Conservation (phyloP, 768 basidiomycete species). For the Termitomyces sp. region DNA sequence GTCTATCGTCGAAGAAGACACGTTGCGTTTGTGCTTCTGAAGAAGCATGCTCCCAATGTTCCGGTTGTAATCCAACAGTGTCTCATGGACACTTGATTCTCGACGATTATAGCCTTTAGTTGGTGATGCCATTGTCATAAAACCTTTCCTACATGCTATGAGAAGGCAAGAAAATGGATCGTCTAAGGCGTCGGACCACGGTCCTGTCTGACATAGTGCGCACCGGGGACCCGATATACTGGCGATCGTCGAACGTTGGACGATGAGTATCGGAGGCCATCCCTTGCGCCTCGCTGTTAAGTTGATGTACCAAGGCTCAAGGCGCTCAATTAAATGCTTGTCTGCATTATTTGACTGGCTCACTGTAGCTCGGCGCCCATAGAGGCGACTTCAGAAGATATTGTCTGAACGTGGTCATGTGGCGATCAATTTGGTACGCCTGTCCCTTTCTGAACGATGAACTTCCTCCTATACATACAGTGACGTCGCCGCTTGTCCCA, state of each 20-base stretch:
- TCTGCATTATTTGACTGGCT: too few species aligned
- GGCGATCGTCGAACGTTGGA: too few species aligned
- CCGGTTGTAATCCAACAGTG: too few species aligned
- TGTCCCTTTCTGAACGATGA: background rate
- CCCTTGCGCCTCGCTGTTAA: background rate
- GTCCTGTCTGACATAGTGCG: background rate
- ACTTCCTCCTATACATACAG: background rate
- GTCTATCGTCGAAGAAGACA: background rate
- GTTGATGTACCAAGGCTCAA: background rate
- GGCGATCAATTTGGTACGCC: background rate
- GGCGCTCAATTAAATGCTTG: background rate
- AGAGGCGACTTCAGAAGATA: background rate
- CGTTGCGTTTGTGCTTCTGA: background rate
- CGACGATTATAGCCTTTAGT: background rate
- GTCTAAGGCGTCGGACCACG: background rate
- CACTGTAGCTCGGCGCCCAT: too few species aligned
- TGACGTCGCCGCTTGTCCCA: background rate
- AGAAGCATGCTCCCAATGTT: background rate
- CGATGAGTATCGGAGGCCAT: background rate
- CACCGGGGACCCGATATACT: background rate
- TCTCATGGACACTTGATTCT: too few species aligned
- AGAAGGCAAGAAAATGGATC: background rate
- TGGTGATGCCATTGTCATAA: background rate
- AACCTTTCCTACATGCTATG: too few species aligned
- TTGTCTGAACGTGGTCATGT: background rate